These are phyloP conservation scores for Kuraishia piskuri DNA, from an alignment of 805 yeast genomes.

Conservation along the genomic window DNA sequence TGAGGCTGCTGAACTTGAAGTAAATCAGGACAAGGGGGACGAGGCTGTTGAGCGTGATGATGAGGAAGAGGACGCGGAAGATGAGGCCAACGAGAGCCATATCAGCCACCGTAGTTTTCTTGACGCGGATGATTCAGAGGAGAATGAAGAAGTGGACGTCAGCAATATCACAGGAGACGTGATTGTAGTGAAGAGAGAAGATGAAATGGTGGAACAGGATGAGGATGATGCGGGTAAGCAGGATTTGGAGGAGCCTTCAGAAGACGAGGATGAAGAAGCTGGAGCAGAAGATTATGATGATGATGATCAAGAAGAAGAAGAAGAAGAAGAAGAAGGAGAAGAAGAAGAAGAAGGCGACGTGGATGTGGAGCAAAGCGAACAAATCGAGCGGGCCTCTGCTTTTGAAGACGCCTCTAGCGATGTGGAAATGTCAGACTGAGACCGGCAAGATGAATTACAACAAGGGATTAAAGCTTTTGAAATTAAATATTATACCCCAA, in stretches of 20 bases:
- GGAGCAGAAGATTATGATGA: slow-evolving; percentile 9
- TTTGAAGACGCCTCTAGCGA: not conserved
- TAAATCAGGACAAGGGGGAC: not conserved
- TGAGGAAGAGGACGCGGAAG: slow-evolving; percentile 3
- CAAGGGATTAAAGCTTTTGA: no score
- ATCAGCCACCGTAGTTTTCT: not conserved
- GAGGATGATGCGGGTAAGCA: not conserved
- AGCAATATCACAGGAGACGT: not conserved
- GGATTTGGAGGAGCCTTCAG: not conserved
- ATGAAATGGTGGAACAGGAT: not conserved
- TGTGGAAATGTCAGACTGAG: not conserved
- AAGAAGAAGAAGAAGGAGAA: slow-evolving; percentile 12
- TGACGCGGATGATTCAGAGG: slow-evolving; percentile 1
- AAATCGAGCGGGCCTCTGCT: not conserved
- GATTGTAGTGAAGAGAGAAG: not conserved
- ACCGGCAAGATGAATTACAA: not conserved
- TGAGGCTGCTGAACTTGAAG: slow-evolving; percentile 8
- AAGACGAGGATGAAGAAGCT: slow-evolving; percentile 4
- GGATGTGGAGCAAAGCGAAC: slow-evolving; percentile 5
- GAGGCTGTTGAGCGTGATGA: not conserved
- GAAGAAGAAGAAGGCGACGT: slow-evolving; percentile 7
- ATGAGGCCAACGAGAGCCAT: not conserved
- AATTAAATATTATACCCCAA: not conserved
- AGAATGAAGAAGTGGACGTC: slow-evolving; percentile 1
- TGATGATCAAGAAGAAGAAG: slow-evolving; percentile 6